Conservation (phyloP, 2,329 filamentous ascomycete species). For the Mollisia scopiformis region DNA sequence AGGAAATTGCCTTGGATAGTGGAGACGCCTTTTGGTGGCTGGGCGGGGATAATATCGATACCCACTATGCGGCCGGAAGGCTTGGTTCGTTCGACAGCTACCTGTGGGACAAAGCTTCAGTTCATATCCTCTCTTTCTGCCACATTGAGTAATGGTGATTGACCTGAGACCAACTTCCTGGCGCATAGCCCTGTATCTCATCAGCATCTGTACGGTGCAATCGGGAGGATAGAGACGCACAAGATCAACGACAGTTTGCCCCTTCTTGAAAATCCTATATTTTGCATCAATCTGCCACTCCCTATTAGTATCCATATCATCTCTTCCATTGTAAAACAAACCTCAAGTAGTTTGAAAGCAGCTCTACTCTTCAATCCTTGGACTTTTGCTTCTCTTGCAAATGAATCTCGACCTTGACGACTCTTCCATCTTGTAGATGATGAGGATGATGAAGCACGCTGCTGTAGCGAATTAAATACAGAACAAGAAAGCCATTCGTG, state of each 20-base stretch:
- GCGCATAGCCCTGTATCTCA: conserved; percentile 68
- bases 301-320: conserved; percentile 1
- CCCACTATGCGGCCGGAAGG: conserved; percentile 82
- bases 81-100: conserved; percentile 77
- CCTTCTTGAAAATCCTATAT: conserved; percentile 75
- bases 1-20: conserved; percentile 96
- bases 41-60: conserved; percentile 91
- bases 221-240: conserved; percentile 48
- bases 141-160: conserved; percentile 17
- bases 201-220: conserved; percentile 7
- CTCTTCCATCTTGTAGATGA: conserved; percentile 83
- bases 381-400: conserved; percentile 74
- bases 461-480: background rate
- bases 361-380: conserved; percentile 85
- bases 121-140: background rate
- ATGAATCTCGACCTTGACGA: conserved; percentile 75
- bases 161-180: conserved; percentile 73
- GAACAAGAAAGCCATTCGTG: conserved; percentile 4
- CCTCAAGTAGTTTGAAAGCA: conserved; percentile 90
- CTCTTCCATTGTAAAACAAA: conserved; percentile 37
- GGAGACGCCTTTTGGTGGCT: conserved; percentile 88
- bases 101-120: conserved; percentile 49
- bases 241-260: conserved; percentile 88
- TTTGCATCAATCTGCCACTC: conserved; percentile 73
- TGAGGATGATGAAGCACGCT: conserved; percentile 32